A percentile compares a stretch with the other conserved stretches of the same genome.
Evolutionary conservation across 257 asterid genomes (phyloP).

Genomic region (Hygrophila difformis): DNA sequence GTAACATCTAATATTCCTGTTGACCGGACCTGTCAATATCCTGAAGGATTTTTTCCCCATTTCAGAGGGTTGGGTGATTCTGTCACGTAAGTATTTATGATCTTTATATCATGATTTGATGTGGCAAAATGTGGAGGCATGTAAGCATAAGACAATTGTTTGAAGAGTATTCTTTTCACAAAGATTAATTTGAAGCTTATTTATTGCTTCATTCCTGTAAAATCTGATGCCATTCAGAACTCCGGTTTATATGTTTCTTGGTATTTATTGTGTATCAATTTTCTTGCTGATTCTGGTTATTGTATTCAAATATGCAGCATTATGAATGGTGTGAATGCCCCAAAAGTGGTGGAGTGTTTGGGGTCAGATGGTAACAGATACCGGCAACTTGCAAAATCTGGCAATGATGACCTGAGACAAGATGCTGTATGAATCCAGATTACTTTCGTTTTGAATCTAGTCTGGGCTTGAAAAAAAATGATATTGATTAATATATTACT

Average conservation of each 20-base stretch:
- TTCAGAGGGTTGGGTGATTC: constrained; percentile 88
- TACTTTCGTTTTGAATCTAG: constrained; percentile 15
- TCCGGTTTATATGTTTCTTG: constrained; percentile 16
- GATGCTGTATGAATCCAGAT: constrained; percentile 73
- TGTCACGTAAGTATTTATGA: constrained; percentile 58
- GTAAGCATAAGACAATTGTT: no score
- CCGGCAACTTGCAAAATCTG: constrained; percentile 97
- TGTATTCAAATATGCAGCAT: constrained; percentile 41
- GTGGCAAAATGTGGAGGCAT: no score
- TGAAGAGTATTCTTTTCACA: no score
- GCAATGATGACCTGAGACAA: constrained; percentile 97
- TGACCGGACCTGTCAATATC: constrained; percentile 79
- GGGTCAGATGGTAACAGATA: constrained; percentile 88
- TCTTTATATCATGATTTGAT: constrained; percentile 10
- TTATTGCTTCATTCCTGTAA: no score
- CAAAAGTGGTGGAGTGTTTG: constrained; percentile 93
- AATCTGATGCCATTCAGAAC: constrained; percentile 5
- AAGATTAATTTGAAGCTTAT: no score
- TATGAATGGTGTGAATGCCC: constrained; percentile 98
- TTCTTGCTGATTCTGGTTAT: constrained; percentile 16
- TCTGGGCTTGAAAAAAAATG: constrained; percentile 10
- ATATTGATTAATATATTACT: constrained; percentile 1
- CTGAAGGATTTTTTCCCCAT: constrained; percentile 82
- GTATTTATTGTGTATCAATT: constrained; percentile 2
- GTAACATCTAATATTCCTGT: constrained; percentile 81